Evolutionary conservation across 2,329 filamentous ascomycete genomes (phyloP).

Genomic region (Podosphaera aphanis): DNA sequence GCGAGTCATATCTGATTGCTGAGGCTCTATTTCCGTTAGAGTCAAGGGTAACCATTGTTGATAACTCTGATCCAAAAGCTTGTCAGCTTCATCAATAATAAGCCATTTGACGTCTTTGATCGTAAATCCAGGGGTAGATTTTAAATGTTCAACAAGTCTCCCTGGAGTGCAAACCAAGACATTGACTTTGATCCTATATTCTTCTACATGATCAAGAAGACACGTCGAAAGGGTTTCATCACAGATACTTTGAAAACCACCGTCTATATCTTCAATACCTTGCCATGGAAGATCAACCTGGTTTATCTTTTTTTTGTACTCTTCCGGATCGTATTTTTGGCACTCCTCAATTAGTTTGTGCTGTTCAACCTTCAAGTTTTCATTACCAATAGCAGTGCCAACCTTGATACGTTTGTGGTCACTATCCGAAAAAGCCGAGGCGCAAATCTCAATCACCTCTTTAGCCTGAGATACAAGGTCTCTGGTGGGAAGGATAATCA

Average conservation of each 20-base stretch:
- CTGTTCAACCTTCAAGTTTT: slow-evolving; percentile 45
- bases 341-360: slow-evolving; percentile 36
- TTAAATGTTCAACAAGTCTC: slow-evolving; percentile 73
- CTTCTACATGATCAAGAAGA: slow-evolving; percentile 38
- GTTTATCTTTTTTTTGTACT: slow-evolving; percentile 23
- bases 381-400: slow-evolving; percentile 62
- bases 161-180: slow-evolving; percentile 82
- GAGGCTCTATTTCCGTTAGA: slow-evolving; percentile 30
- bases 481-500: slow-evolving; percentile 76
- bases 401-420: slow-evolving; percentile 47
- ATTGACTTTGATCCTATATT: slow-evolving; percentile 52
- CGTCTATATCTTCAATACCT: slow-evolving; percentile 22
- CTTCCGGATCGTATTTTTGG: slow-evolving; percentile 42
- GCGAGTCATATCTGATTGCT: slow-evolving; percentile 3
- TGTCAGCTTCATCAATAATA: slow-evolving; percentile 82
- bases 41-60: slow-evolving; percentile 69
- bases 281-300: slow-evolving; percentile 23
- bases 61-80: slow-evolving; percentile 73
- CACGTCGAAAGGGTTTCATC: slow-evolving; percentile 17
- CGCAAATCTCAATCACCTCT: slow-evolving; percentile 52
- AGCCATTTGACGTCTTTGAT: slow-evolving; percentile 66
- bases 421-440: slow-evolving; percentile 31
- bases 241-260: slow-evolving; percentile 17
- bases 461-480: slow-evolving; percentile 75
- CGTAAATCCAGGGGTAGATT: slow-evolving; percentile 59